Evolutionary conservation across 108 stramenopile genomes (phyloP).

Genomic region (Phaeodactylum tricornutum): DNA sequence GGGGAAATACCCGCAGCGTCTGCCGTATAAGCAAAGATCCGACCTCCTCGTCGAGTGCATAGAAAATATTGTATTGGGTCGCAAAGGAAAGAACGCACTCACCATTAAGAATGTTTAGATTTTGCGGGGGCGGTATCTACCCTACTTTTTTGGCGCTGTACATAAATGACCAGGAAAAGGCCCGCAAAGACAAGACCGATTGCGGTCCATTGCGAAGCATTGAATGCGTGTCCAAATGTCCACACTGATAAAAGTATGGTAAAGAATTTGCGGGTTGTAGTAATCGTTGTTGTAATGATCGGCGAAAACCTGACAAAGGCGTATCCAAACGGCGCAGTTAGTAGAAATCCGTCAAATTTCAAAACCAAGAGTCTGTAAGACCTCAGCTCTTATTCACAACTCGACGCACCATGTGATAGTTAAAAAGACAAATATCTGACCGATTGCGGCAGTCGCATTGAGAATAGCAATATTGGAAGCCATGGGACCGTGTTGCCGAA

Average conservation of each 20-base stretch:
- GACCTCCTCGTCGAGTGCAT: too few species aligned
- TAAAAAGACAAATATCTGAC: slow-evolving; percentile 95
- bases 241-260: slow-evolving; percentile 85
- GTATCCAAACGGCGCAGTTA: too few species aligned
- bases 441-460: slow-evolving; percentile 63
- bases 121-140: too few species aligned
- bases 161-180: slow-evolving; percentile 56
- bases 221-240: slow-evolving; percentile 84
- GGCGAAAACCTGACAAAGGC: too few species aligned
- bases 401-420: slow-evolving; percentile 86
- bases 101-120: too few species aligned
- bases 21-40: too few species aligned
- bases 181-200: slow-evolving; percentile 75
- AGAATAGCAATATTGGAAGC: slow-evolving; percentile 18
- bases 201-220: slow-evolving; percentile 61
- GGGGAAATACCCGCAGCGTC: too few species aligned
- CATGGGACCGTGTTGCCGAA: slow-evolving; percentile 1
- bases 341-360: too few species aligned
- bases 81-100: too few species aligned
- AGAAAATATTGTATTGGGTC: too few species aligned
- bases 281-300: slow-evolving; percentile 87
- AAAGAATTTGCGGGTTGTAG: slow-evolving; percentile 95
- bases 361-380: too few species aligned
- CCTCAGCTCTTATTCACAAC: too few species aligned
- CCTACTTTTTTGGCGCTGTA: neutral